Evolutionary conservation across 2,329 filamentous ascomycete species (phyloP).

Genomic region (Eutypella sp.): DNA sequence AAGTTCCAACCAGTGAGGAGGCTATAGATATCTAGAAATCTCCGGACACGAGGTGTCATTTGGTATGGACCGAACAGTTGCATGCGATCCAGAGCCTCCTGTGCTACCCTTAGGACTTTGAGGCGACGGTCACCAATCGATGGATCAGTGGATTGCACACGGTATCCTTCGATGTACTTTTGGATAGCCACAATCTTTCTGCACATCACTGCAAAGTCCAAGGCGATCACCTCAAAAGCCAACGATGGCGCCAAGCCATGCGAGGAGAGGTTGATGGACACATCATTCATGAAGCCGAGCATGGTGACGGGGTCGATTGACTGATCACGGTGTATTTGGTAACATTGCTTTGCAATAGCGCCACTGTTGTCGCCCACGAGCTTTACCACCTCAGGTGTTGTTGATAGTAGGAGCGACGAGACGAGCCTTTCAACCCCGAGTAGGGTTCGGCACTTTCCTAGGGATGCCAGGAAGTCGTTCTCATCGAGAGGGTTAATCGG

Average conservation of each 20-base stretch:
- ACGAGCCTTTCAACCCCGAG: slow-evolving; percentile 21
- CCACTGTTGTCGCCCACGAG: slow-evolving; percentile 6
- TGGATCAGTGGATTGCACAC: neutral
- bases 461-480: slow-evolving; percentile 4
- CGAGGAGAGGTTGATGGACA: slow-evolving; percentile 29
- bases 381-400: slow-evolving; percentile 12
- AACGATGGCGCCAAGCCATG: slow-evolving; percentile 18
- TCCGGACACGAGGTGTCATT: neutral
- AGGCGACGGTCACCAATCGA: neutral
- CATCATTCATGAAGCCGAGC: slow-evolving; percentile 37
- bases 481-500: neutral
- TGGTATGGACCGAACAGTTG: neutral
- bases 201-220: slow-evolving; percentile 23
- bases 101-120: neutral
- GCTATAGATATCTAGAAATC: slow-evolving; percentile 14
- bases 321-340: slow-evolving; percentile 1
- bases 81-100: neutral
- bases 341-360: slow-evolving; percentile 2
- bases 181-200: slow-evolving; percentile 12
- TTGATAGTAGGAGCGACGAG: slow-evolving; percentile 9
- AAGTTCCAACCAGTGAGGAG: slow-evolving; percentile 20
- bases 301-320: slow-evolving; percentile 12
- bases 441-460: slow-evolving; percentile 10
- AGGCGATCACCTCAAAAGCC: slow-evolving; percentile 24
- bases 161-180: slow-evolving; percentile 10